Evolutionary conservation across 768 basidiomycete species (phyloP), one percentile per base, ranked within the genome.

Genomic region (Leccinum variicolor): DNA sequence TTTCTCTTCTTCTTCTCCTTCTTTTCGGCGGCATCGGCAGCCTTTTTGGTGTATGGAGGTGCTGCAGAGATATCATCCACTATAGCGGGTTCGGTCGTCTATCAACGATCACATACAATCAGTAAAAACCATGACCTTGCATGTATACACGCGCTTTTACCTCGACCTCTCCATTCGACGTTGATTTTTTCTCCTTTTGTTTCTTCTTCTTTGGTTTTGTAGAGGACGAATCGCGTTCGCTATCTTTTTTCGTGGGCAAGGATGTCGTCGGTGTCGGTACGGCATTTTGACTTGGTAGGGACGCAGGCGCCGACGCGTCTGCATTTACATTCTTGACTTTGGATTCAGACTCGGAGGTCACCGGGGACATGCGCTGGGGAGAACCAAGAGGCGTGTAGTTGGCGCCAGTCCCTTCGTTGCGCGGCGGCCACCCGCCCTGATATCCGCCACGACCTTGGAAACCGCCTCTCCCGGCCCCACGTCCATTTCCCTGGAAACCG

Each of bases 311-410:
- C 28, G 39, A 4, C 11, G 14, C 51, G n/a, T 46, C 26, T 0
- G n/a, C 23, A 4, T 31, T 52, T 19, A 28, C 15, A 6, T 53
- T 41, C 48, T 59, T 6, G 9, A 49, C 45, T 48, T 50, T 1
- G 17, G 54, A 13, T 17, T 56, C 47, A 3, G 54, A 39, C 6
- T 62, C 28, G 10, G 69, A 58, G n/a, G 70, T 66, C 50, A 76
- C 61, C 26, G 81, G 75, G 46, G 78, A 77, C 78, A 81, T 81
- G 66, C 80, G 79, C 36, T 58, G 64, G 8, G 86, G 83, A 15
- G 84, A 79, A 54, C 90, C 90, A 54, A 92, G 74, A 41, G 89
- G 90, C 31, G 81, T 87, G 65, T 71, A 80, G 64, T 92, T 92
- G 65, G 87, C 82, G 60, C 90, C 90, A 47, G 86, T 86, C 2